A percentile compares a stretch with the other conserved stretches of the same genome.
Conservation (phyloP, 192 early-diverging fungal species). For the Backusella luteola region DNA sequence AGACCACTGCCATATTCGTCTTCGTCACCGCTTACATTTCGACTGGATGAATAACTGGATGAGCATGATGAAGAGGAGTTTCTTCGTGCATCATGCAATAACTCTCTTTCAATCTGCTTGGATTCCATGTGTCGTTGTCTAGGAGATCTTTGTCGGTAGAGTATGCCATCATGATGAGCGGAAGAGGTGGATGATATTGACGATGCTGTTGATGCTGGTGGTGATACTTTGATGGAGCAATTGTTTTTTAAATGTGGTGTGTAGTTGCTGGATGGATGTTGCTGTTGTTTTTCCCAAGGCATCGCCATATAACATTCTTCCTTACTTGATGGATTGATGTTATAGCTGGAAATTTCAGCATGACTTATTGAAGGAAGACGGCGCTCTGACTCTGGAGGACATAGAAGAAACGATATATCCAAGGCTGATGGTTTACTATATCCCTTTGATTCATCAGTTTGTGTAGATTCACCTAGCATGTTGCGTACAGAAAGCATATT, state of each 20-base stretch:
- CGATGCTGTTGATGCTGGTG: not conserved
- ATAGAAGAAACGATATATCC: not conserved
- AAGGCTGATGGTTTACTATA: not conserved
- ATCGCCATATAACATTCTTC: not conserved
- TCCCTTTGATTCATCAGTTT: not conserved
- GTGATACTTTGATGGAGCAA: not conserved
- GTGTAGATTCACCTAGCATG: not conserved
- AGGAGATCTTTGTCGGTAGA: not conserved
- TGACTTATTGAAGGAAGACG: not conserved
- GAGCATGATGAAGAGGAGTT: not conserved
- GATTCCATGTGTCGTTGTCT: not conserved
- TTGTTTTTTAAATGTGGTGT: not conserved
- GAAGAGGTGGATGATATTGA: not conserved
- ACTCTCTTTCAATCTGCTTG: not conserved
- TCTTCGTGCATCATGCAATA: not conserved
- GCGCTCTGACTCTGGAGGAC: not conserved
- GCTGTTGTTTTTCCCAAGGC: not conserved
- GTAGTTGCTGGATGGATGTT: not conserved
- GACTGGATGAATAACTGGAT: not conserved
- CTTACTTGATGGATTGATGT: not conserved
- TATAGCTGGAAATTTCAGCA: not conserved
- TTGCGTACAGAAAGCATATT: not conserved
- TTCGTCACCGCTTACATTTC: not conserved
- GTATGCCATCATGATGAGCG: not conserved
- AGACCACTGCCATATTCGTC: conserved; percentile 16